Percentiles rank a stretch among this genome's conserved stretches.
These are phyloP conservation scores for Syncephalastrum monosporum DNA, from an alignment of 371 early-diverging fungal genomes.

Conservation along the genomic window DNA sequence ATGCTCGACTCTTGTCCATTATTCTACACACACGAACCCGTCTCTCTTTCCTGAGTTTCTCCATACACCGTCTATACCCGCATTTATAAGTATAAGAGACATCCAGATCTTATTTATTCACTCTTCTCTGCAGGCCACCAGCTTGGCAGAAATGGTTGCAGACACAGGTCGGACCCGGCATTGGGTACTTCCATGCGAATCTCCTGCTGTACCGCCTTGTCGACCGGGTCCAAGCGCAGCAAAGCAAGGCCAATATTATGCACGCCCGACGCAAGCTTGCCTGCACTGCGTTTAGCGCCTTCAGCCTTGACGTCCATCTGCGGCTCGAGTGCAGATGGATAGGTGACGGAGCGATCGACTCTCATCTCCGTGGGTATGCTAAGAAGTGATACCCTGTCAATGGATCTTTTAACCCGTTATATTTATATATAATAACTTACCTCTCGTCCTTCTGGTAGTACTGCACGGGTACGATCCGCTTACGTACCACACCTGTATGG, in stretches of 20 bases:
- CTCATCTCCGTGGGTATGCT: slow-evolving; percentile 36
- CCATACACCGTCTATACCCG: too few relatives aligned
- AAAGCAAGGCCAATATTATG: slow-evolving; percentile 87
- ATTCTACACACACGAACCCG: too few relatives aligned
- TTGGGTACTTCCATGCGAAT: slow-evolving; percentile 33
- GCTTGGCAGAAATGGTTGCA: slow-evolving; percentile 53
- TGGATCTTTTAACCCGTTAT: too few relatives aligned
- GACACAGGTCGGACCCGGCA: slow-evolving; percentile 28
- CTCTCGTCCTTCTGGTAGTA: slow-evolving; percentile 37
- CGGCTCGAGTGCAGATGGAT: slow-evolving; percentile 34
- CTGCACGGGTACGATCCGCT: slow-evolving; percentile 88
- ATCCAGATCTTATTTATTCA: not conserved
- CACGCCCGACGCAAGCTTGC: slow-evolving; percentile 64
- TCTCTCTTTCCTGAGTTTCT: too few relatives aligned
- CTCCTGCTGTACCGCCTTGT: slow-evolving; percentile 18
- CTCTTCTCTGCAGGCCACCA: slow-evolving; percentile 51
- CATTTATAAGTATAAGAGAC: not conserved
- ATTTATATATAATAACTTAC: slow-evolving; percentile 27
- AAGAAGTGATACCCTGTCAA: not conserved
- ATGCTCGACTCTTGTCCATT: too few relatives aligned
- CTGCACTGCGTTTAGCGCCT: slow-evolving; percentile 49
- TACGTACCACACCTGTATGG: slow-evolving; percentile 92
- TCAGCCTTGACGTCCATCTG: slow-evolving; percentile 50
- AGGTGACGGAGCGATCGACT: slow-evolving; percentile 27
- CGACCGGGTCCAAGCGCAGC: slow-evolving; percentile 77